Conservation (phyloP, 2,329 filamentous ascomycete genomes). For the Phoma sp. region DNA sequence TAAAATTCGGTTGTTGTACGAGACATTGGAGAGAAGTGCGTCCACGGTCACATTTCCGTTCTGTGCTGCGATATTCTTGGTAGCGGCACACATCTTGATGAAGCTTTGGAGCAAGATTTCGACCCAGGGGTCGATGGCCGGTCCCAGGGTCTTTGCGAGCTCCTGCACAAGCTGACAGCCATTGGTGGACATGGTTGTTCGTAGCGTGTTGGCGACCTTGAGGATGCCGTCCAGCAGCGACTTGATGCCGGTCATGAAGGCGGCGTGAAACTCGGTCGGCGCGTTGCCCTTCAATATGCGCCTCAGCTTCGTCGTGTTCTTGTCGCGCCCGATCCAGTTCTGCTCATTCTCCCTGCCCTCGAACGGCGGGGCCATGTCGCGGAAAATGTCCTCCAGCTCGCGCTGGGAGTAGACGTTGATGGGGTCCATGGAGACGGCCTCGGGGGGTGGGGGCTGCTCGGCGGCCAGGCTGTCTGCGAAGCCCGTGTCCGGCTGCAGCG, state of each 20-base stretch:
- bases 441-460: conserved; percentile 69
- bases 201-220: conserved; percentile 81
- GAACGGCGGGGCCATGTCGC: conserved; percentile 80
- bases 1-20: conserved; percentile 81
- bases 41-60: conserved; percentile 84
- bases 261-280: conserved; percentile 74
- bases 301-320: conserved; percentile 77
- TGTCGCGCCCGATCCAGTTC: conserved; percentile 89
- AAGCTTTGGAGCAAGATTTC: conserved; percentile 89
- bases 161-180: conserved; percentile 87
- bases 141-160: conserved; percentile 76
- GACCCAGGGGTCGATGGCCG: conserved; percentile 84
- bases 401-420: conserved; percentile 82
- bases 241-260: conserved; percentile 75
- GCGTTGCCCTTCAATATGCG: conserved; percentile 85
- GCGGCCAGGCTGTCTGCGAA: conserved; percentile 53
- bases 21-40: conserved; percentile 77
- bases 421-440: conserved; percentile 76
- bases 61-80: conserved; percentile 91
- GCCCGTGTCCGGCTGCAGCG: conserved; percentile 52
- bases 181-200: conserved; percentile 89
- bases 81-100: conserved; percentile 86
- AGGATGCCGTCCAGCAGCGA: conserved; percentile 84
- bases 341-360: conserved; percentile 89
- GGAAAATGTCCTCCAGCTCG: conserved; percentile 87